Conservation (phyloP, 805 yeast genomes). For the Candida boidinii region DNA sequence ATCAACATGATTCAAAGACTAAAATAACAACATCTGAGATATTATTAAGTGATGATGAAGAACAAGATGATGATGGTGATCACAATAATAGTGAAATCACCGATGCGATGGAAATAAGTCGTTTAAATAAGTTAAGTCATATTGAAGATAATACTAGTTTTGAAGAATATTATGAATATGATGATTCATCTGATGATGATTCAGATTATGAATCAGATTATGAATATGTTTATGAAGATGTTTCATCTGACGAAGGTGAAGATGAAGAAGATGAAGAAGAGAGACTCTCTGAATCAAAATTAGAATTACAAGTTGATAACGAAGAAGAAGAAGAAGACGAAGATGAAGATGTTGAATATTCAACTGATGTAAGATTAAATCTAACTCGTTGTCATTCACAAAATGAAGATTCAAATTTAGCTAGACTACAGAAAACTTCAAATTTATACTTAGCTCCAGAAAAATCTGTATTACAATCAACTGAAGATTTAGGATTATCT, state of each 20-base stretch:
- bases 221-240: slow-evolving; percentile 12
- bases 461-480: neutral
- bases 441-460: neutral
- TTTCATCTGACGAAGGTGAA: slow-evolving; percentile 9
- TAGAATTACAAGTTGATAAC: slow-evolving; percentile 1
- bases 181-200: slow-evolving; percentile 25
- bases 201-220: slow-evolving; percentile 14
- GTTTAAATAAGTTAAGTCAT: too few relatives aligned
- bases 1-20: neutral
- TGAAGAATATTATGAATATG: slow-evolving; percentile 10
- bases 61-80: slow-evolving; percentile 19
- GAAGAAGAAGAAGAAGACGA: slow-evolving; percentile 8
- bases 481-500: slow-evolving; percentile 3
- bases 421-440: slow-evolving; percentile 4
- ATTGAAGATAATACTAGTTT: too few relatives aligned
- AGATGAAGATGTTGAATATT: slow-evolving; percentile 2
- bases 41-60: too few relatives aligned
- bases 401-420: slow-evolving; percentile 1
- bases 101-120: too few relatives aligned
- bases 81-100: too few relatives aligned
- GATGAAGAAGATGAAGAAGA: slow-evolving; percentile 5
- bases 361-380: slow-evolving; percentile 6
- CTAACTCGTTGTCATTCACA: neutral
- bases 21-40: slow-evolving; percentile 26
- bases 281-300: neutral